These are phyloP conservation scores for Cicer pinnatifidum DNA, from an alignment of 306 rosid species.

Conservation along the genomic window DNA sequence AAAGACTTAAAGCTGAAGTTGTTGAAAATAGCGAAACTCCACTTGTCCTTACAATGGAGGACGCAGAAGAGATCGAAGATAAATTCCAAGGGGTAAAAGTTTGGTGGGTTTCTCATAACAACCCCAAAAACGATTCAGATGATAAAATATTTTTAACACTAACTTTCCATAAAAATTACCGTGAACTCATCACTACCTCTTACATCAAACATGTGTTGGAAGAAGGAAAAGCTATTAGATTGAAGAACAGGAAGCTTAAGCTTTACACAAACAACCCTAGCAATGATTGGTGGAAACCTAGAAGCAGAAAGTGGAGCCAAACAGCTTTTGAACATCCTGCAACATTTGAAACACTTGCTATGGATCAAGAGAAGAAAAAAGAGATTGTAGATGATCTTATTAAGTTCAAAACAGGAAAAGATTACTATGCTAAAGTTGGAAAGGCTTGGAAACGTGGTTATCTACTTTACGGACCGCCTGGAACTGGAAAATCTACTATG, in stretches of 20 bases:
- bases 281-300: conserved; percentile 17
- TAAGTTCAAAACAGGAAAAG: conserved; percentile 50
- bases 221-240: conserved; percentile 22
- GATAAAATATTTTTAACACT: conserved; percentile 47
- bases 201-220: conserved; percentile 52
- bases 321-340: conserved; percentile 65
- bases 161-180: conserved; percentile 51
- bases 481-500: conserved; percentile 69
- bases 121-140: background rate
- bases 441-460: conserved; percentile 74
- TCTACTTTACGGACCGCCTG: conserved; percentile 62
- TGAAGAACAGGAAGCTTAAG: conserved; percentile 47
- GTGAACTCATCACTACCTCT: conserved; percentile 43
- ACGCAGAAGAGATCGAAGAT: conserved; percentile 57
- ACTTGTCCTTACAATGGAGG: conserved; percentile 52
- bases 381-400: conserved; percentile 49
- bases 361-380: conserved; percentile 61
- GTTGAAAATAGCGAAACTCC: conserved; percentile 50
- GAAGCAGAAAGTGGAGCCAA: conserved; percentile 55
- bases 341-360: conserved; percentile 53
- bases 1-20: conserved; percentile 55
- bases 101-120: conserved; percentile 50
- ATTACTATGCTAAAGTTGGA: conserved; percentile 57
- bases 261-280: conserved; percentile 53
- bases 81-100: conserved; percentile 48